Conservation (phyloP, 345 rosid genomes). For the Eutrema heterophyllum region DNA sequence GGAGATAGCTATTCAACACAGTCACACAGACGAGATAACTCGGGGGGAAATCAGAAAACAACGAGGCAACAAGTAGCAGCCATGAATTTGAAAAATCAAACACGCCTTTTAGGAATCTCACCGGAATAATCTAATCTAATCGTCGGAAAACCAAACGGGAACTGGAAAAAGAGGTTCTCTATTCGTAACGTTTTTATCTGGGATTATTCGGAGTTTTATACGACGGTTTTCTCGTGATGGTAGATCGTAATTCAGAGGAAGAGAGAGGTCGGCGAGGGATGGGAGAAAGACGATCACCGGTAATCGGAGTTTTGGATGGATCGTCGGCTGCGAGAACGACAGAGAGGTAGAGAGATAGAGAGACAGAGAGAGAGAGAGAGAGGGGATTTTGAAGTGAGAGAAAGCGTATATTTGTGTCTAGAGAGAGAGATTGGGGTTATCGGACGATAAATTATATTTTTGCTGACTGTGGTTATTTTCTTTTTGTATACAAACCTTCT, state of each 20-base stretch:
- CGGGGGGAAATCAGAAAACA: slow-evolving; percentile 15
- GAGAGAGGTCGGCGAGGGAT: background rate
- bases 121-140: slow-evolving; percentile 38
- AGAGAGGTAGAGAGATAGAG: background rate
- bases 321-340: slow-evolving; percentile 4
- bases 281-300: background rate
- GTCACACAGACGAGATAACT: slow-evolving; percentile 11
- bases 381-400: slow-evolving; percentile 1
- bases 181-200: slow-evolving; percentile 20
- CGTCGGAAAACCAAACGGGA: slow-evolving; percentile 30
- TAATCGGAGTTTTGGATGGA: background rate
- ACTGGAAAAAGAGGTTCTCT: background rate
- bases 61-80: slow-evolving; percentile 25
- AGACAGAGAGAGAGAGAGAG: background rate
- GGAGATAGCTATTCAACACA: slow-evolving; percentile 23
- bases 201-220: background rate
- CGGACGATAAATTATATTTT: background rate
- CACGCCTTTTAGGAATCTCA: slow-evolving; percentile 44
- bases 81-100: slow-evolving; percentile 40
- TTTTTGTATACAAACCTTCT: background rate
- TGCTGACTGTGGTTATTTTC: background rate
- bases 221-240: background rate
- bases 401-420: slow-evolving; percentile 5
- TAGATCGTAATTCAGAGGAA: background rate
- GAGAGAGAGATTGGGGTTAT: background rate